Conservation (phyloP, 768 basidiomycete species). For the Zangia roseola region DNA sequence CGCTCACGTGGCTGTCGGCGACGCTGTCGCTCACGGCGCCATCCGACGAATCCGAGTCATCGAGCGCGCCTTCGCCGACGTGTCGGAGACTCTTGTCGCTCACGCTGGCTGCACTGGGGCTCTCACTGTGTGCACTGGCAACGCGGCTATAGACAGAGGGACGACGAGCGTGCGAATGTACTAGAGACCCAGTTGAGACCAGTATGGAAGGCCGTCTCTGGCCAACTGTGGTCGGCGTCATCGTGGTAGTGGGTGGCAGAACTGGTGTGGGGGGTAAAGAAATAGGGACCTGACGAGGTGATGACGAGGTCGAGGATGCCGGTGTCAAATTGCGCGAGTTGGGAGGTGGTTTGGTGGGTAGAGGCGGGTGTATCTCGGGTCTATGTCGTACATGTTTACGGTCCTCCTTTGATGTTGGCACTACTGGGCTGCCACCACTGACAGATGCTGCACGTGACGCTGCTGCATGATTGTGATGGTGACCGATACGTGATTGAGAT, state of each 20-base stretch:
- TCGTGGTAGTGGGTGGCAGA: constrained; percentile 31
- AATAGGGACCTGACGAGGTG: constrained; percentile 45
- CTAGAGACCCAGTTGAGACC: constrained; percentile 36
- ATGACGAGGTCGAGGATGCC: constrained; percentile 56
- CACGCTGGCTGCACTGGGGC: constrained; percentile 32
- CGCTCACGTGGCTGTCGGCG: constrained; percentile 23
- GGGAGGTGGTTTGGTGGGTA: constrained; percentile 29
- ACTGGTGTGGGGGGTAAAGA: constrained; percentile 32
- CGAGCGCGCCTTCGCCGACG: constrained; percentile 74
- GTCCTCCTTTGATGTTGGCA: constrained; percentile 23
- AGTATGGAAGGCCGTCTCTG: constrained; percentile 40
- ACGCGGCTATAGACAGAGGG: constrained; percentile 44
- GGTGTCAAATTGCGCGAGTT: constrained; percentile 53
- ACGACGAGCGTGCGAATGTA: constrained; percentile 30
- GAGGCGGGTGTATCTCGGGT: constrained; percentile 14
- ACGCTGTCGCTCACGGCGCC: constrained; percentile 18
- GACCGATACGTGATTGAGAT: constrained; percentile 20
- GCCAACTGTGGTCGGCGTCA: constrained; percentile 48
- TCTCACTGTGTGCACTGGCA: constrained; percentile 29
- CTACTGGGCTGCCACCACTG: constrained; percentile 19
- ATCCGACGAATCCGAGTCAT: constrained; percentile 71
- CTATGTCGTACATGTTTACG: constrained; percentile 22
- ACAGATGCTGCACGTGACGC: constrained; percentile 17
- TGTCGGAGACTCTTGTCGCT: constrained; percentile 54
- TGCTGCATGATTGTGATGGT: constrained; percentile 6